These are phyloP conservation scores for Pichia sp. DNA, from an alignment of 1,139 yeast species.

Conservation along the genomic window DNA sequence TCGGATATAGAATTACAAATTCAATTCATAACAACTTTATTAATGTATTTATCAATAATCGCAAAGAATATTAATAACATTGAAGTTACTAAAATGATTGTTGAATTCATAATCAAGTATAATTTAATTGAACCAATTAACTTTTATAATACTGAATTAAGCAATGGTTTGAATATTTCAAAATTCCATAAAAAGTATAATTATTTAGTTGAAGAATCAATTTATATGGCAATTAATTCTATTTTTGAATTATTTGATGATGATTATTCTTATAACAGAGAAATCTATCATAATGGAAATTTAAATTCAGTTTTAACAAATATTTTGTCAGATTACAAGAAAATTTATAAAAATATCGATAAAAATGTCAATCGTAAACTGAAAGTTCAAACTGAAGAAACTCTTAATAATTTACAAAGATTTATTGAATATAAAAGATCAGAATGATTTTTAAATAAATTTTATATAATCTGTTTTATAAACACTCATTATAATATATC, in stretches of 20 bases:
- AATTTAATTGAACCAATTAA: conserved; percentile 19
- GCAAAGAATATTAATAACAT: conserved; percentile 34
- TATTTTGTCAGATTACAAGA: conserved; percentile 43
- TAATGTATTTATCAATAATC: conserved; percentile 51
- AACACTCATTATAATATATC: not conserved
- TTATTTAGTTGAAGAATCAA: conserved; percentile 30
- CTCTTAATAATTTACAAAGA: conserved; percentile 58
- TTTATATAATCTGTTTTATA: not conserved
- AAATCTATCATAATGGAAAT: conserved; percentile 57
- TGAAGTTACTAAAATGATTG: conserved; percentile 17
- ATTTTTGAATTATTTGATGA: conserved; percentile 84
- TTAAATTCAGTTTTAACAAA: conserved; percentile 40
- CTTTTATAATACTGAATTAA: conserved; percentile 15
- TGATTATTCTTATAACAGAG: conserved; percentile 57
- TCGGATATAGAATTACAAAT: conserved; percentile 13
- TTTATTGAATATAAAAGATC: conserved; percentile 72
- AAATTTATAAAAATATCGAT: conserved; percentile 59
- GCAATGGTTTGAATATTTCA: conserved; percentile 13
- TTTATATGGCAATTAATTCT: conserved; percentile 57
- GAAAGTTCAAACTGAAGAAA: conserved; percentile 64
- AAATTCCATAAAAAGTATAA: conserved; percentile 23
- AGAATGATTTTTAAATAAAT: conserved; percentile 11
- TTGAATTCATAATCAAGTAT: conserved; percentile 24
- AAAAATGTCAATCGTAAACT: conserved; percentile 53
- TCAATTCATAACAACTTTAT: conserved; percentile 17